Conservation (phyloP, 2,329 filamentous ascomycete species). For the Huntiella decipiens region DNA sequence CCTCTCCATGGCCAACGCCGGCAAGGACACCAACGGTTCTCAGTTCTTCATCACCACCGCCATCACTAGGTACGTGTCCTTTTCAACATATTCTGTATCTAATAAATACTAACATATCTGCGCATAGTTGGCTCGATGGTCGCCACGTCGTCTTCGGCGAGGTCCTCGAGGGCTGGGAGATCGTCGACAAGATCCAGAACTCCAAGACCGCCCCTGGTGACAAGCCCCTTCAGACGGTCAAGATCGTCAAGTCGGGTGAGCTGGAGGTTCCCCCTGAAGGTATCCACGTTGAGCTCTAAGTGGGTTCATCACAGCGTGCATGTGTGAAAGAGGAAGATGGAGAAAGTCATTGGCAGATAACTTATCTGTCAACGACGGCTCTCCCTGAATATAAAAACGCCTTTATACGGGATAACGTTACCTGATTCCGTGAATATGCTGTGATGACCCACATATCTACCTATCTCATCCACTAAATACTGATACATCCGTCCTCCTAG, state of each 20-base stretch:
- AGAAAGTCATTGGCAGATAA: no score
- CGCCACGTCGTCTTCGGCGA: slow-evolving; percentile 78
- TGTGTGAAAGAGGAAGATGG: no score
- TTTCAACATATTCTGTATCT: neutral
- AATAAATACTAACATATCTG: neutral
- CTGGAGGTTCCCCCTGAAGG: slow-evolving; percentile 71
- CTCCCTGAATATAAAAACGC: no score
- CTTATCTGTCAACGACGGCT: no score
- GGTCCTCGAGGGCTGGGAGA: slow-evolving; percentile 67
- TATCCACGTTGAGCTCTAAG: slow-evolving; percentile 80
- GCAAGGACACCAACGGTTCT: slow-evolving; percentile 70
- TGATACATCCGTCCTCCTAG: slow-evolving; percentile 6
- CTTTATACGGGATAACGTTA: no score
- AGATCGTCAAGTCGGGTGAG: slow-evolving; percentile 70
- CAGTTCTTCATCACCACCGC: slow-evolving; percentile 86
- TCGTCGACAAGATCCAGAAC: slow-evolving; percentile 64
- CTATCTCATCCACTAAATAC: neutral
- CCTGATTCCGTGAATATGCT: no score
- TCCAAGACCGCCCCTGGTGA: slow-evolving; percentile 45
- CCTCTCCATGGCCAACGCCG: slow-evolving; percentile 71
- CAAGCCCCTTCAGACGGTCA: slow-evolving; percentile 50
- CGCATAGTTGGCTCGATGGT: slow-evolving; percentile 56
- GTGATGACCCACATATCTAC: no score
- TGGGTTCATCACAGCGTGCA: neutral
- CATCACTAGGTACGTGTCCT: slow-evolving; percentile 43